Evolutionary conservation across 2,329 filamentous ascomycete species (phyloP), one percentile per base, ranked within the genome.

Genomic region (Penicillium sp.): DNA sequence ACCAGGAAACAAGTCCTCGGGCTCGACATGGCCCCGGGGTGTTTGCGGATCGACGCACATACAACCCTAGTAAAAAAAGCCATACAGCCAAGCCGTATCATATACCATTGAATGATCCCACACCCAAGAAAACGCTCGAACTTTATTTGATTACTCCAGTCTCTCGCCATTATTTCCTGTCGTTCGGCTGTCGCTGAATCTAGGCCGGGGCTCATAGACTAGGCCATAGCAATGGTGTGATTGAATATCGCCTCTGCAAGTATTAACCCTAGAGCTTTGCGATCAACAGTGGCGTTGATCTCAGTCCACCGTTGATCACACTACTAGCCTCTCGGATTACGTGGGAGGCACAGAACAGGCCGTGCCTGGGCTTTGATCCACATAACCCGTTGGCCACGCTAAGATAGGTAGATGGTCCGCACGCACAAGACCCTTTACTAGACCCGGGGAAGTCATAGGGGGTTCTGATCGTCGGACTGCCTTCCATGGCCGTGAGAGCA

Each of bases 221-320:
- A 29, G 39, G 24, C 39, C 17, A 10, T 9, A 13, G 23, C 8
- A 29, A 42, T 42, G 24, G 39, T 30, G 39, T 42, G 39, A 18
- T 46, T 36, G 21, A 9, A 26, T 24, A 46, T 26, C 18, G 7
- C 27, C 18, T 9, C 8, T 17, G 15, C 2, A 6, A 21, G 17
- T 34, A 18, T 27, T 36, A 18, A 17, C 20, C 27, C 10, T 29
- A 21, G 20, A 20, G 18, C 9, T 34, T 29, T 17, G 23, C 29
- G 39, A 42, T 42, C 39, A 42, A 29, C 39, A 29, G 39, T 42
- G 39, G 39, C 39, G 39, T 24, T 29, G n/a, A n/a, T n/a, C n/a
- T 27, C 26, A 10, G 10, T 27, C 26, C 26, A 27, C n/a, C n/a
- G n/a, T n/a, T n/a, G n/a, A n/a, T n/a, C n/a, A n/a, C n/a, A n/a